phyloP scores from a whole-genome alignment of 768 basidiomycete genomes.

The Lactarius sp. region DNA sequence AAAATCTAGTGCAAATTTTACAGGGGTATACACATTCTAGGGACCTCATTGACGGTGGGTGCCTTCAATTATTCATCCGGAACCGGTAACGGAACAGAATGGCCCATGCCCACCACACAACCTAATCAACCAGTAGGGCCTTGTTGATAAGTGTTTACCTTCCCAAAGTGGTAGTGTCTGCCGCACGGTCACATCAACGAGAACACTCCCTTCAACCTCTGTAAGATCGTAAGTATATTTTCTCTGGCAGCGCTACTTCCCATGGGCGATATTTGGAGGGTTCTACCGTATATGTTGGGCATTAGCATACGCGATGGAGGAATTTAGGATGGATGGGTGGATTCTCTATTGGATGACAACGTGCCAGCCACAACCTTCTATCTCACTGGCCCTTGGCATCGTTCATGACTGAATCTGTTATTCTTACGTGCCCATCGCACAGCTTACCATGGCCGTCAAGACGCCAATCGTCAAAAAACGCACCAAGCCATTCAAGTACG shows the following conservation, averaged over 20 bases:
- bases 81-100: not conserved
- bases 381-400: not conserved
- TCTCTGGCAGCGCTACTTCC: slow-evolving; percentile 24
- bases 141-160: slow-evolving; percentile 23
- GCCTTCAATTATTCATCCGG: not conserved
- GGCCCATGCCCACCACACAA: no score
- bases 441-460: slow-evolving; percentile 35
- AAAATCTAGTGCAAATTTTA: not conserved
- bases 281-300: not conserved
- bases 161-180: slow-evolving; percentile 9
- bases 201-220: slow-evolving; percentile 42
- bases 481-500: slow-evolving; percentile 93
- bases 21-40: not conserved
- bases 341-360: slow-evolving; percentile 8
- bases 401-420: not conserved
- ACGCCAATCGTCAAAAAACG: slow-evolving; percentile 91
- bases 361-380: not conserved
- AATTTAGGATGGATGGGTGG: slow-evolving; percentile 26
- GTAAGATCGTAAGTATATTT: slow-evolving; percentile 47
- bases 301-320: not conserved
- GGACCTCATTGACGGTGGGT: not conserved
- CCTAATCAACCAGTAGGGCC: no score
- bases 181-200: slow-evolving; percentile 7
- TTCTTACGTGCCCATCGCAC: slow-evolving; percentile 12
- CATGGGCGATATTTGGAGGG: slow-evolving; percentile 1